Evolutionary conservation across 331 rosid species (phyloP).

Genomic region (Rosa hybrid): DNA sequence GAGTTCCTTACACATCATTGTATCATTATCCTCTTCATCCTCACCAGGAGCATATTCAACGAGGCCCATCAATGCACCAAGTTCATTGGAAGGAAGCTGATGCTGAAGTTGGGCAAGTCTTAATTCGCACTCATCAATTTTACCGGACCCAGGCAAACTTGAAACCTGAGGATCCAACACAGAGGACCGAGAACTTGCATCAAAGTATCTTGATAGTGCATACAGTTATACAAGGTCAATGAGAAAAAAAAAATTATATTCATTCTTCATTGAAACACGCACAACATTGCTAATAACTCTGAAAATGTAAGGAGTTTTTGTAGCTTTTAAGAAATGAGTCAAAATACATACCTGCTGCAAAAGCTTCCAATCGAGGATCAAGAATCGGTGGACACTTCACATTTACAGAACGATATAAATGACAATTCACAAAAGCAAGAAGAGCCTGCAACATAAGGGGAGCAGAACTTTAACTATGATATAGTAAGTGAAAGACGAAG

Average conservation of each 20-base stretch:
- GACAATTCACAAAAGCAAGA: conserved; percentile 67
- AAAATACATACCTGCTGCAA: conserved; percentile 61
- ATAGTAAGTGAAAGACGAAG: neutral
- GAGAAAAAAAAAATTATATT: conserved; percentile 11
- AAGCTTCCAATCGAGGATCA: conserved; percentile 75
- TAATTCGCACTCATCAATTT: conserved; percentile 57
- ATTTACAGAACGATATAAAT: conserved; percentile 70
- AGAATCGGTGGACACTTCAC: conserved; percentile 84
- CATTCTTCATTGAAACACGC: neutral
- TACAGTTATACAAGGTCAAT: conserved; percentile 59
- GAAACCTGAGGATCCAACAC: conserved; percentile 44
- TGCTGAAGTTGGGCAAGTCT: conserved; percentile 96
- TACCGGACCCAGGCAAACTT: conserved; percentile 43
- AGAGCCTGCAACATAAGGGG: conserved; percentile 53
- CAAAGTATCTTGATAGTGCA: conserved; percentile 71
- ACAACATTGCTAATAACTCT: conserved; percentile 4
- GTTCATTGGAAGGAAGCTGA: conserved; percentile 85
- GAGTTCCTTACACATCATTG: conserved; percentile 69
- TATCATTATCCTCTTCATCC: conserved; percentile 73
- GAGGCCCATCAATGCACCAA: conserved; percentile 83
- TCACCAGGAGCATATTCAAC: conserved; percentile 60
- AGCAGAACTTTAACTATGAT: neutral
- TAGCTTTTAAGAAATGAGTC: neutral
- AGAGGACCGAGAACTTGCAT: conserved; percentile 42
- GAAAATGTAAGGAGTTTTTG: neutral